These are phyloP conservation scores for Botryotinia narcissicola DNA, from an alignment of 2,329 filamentous ascomycete genomes.

Conservation along the genomic window DNA sequence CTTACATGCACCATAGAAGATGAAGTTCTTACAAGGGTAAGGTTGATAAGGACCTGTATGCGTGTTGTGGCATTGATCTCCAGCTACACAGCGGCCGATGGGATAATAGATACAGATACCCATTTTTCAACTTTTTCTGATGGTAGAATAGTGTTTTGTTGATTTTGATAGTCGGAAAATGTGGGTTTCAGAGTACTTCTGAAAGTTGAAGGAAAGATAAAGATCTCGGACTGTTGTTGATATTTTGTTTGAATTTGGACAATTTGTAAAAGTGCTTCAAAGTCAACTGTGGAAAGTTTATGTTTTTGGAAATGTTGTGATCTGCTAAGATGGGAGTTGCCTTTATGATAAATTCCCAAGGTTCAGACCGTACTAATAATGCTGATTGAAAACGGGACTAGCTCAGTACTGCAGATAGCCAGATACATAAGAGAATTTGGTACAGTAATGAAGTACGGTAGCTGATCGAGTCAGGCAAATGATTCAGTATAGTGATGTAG, in stretches of 20 bases:
- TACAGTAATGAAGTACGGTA: neutral
- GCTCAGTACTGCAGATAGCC: neutral
- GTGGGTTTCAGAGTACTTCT: no score
- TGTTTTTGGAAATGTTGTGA: neutral
- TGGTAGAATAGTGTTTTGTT: no score
- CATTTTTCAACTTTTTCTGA: neutral
- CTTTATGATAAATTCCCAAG: neutral
- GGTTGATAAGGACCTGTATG: neutral
- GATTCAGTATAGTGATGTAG: neutral
- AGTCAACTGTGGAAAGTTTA: neutral
- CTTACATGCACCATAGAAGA: neutral
- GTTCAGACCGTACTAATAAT: neutral
- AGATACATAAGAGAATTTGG: neutral
- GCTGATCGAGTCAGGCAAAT: neutral
- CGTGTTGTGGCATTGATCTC: neutral
- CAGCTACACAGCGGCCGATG: neutral
- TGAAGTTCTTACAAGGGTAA: neutral
- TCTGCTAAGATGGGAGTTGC: neutral
- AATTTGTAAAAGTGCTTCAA: neutral
- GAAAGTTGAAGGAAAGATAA: neutral
- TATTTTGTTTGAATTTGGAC: neutral
- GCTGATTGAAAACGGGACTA: neutral
- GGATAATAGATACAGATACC: neutral
- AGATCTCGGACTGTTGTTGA: neutral
- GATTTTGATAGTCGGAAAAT: neutral